phyloP scores from a whole-genome alignment of 1,284 basidiomycete genomes.

The Rhodotorula sp. region DNA sequence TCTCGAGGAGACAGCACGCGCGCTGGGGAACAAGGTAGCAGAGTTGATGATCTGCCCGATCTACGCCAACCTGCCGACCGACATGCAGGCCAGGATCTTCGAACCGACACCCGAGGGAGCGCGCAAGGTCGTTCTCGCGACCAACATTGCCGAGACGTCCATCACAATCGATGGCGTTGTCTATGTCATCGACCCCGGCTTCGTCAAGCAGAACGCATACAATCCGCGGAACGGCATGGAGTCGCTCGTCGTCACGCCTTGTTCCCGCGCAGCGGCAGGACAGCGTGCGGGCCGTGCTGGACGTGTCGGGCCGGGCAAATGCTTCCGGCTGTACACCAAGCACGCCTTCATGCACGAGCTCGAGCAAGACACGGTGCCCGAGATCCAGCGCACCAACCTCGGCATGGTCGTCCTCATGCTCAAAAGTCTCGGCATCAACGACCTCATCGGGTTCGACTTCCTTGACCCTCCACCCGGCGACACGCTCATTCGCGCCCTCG shows the following conservation, averaged over 20 bases:
- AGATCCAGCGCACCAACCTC: conserved; percentile 57
- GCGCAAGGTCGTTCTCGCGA: conserved; percentile 94
- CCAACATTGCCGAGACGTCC: conserved; percentile 97
- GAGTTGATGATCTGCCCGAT: conserved; percentile 96
- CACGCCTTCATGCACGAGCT: conserved; percentile 63
- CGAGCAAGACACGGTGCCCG: conserved; percentile 61
- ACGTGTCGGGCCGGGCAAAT: conserved; percentile 96
- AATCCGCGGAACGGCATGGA: conserved; percentile 97
- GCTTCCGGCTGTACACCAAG: conserved; percentile 76
- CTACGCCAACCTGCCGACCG: conserved; percentile 95
- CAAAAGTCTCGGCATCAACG: conserved; percentile 63
- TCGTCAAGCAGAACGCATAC: conserved; percentile 96
- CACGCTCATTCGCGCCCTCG: conserved; percentile 92
- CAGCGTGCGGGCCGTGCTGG: conserved; percentile 96
- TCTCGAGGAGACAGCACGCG: conserved; percentile 87
- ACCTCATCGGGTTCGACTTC: conserved; percentile 63
- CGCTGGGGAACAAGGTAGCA: conserved; percentile 90
- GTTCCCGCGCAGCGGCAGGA: conserved; percentile 93
- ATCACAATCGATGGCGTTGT: conserved; percentile 98
- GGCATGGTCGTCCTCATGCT: conserved; percentile 60
- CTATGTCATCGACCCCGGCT: conserved; percentile 96
- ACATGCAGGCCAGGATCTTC: conserved; percentile 99
- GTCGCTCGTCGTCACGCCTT: conserved; percentile 87
- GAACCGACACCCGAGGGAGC: conserved; percentile 96
- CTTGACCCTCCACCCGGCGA: conserved; percentile 77